Base-by-base conservation (phyloP, 1,284 basidiomycete species). In the Ceratobasidium sp. region DNA sequence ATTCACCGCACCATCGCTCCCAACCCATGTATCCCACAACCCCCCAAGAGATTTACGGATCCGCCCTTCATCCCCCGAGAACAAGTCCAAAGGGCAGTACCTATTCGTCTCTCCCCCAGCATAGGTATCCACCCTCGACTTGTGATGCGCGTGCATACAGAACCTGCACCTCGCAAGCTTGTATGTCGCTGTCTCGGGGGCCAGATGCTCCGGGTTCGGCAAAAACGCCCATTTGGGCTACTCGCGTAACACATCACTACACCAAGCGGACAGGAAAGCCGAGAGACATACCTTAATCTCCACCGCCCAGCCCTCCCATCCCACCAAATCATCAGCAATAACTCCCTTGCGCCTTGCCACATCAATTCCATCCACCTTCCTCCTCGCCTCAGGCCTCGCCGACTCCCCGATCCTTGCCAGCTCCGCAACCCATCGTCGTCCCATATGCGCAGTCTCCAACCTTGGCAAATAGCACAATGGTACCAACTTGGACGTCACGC, bases 191-290 rank as follows among this genome's bases (percentile, higher is more conserved):
- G 89, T 91, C 62, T 83, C 82, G 1, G 83, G 77, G 0, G 93
- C 89, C 58, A 93, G 83, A 82, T 90, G 84, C 11, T 79, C 76
- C 18, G 85, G 75, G 30, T 84, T 84, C 6, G 95, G 94, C 35
- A 97, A 81, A 81, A 98, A 97, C 2, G 89, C 94, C 95, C 95
- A 98, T 84, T 98, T 98, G 54, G 95, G 95, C 95, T 97, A 77
- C 13, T 46, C 58, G 30, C 26, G 55, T 21, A 57, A 16, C 18
- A 38, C 55, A 41, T 55, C 41, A 47, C 1, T 35, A 41, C 57
- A 30, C 47, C 9, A 14, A 13, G 16, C 38, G 30, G 32, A 35
- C 13, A 26, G 30, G 16, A 38, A 14, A 44, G n/a, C 35, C 18
- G 13, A 30, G 26, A 32, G 55, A 77, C 82, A 73, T 75, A 93